Evolutionary conservation across 768 basidiomycete genomes (phyloP).

Genomic region (Calocybe indica): DNA sequence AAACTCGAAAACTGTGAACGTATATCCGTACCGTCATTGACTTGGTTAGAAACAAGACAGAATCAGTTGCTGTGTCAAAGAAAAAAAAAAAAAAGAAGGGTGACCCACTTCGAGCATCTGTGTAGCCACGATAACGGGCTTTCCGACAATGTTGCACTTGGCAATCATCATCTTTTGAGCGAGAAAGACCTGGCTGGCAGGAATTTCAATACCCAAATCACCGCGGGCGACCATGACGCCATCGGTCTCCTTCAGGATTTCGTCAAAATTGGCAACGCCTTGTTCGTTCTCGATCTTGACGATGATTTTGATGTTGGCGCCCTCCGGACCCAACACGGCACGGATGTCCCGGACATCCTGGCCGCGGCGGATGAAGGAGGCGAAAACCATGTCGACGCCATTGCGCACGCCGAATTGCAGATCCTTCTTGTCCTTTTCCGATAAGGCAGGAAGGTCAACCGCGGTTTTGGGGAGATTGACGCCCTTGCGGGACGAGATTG

Average conservation of each 20-base stretch:
- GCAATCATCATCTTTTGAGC: slow-evolving; percentile 99
- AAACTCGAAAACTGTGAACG: not conserved
- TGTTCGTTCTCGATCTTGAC: slow-evolving; percentile 99
- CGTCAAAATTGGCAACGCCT: slow-evolving; percentile 98
- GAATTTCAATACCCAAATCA: slow-evolving; percentile 98
- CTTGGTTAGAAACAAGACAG: slow-evolving; percentile 27
- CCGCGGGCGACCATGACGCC: slow-evolving; percentile 99
- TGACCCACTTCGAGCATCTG: slow-evolving; percentile 91
- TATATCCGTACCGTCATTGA: slow-evolving; percentile 78
- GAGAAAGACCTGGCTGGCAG: slow-evolving; percentile 97
- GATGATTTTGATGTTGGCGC: slow-evolving; percentile 96
- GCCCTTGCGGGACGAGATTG: slow-evolving; percentile 93
- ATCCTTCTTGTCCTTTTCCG: slow-evolving; percentile 97
- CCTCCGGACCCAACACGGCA: slow-evolving; percentile 88
- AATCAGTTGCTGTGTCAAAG: slow-evolving; percentile 8
- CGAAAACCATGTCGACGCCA: slow-evolving; percentile 98
- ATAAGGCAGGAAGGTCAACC: slow-evolving; percentile 95
- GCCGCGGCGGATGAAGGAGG: slow-evolving; percentile 95
- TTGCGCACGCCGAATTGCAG: slow-evolving; percentile 94
- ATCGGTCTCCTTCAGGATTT: slow-evolving; percentile 90
- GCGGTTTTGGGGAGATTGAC: slow-evolving; percentile 98
- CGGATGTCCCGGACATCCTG: slow-evolving; percentile 95
- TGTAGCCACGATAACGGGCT: slow-evolving; percentile 97
- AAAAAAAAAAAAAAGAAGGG: not conserved
- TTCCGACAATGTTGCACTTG: slow-evolving; percentile 96